Base-by-base conservation (phyloP, 148 eudicot species). In the Simmondsia chinensis region DNA sequence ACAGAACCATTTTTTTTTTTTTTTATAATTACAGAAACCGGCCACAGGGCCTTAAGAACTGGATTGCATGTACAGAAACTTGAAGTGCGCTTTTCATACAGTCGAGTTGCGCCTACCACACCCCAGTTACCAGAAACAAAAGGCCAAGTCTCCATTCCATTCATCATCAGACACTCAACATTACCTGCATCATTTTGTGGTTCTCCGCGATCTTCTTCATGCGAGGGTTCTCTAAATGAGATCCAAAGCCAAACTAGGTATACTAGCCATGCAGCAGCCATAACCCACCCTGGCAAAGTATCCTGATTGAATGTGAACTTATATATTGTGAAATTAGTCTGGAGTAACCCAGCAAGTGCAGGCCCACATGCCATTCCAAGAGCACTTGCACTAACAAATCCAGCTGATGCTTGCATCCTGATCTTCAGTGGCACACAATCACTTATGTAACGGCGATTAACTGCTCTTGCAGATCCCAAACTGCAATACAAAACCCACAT, bases 361-460 rank as follows among this genome's bases (percentile, higher is more conserved):
- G 75, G 74, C 2, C 74, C 74, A 25, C 65, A 57, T 18, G 69
- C 64, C 64, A 69, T 49, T 39, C 75, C 71, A 28, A 70, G 53
- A 50, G 72, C 72, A 61, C 68, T 43, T 10, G 72, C 77, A 40
- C 73, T 62, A 30, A 72, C 69, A 50, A 66, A 62, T 27, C 57
- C 69, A 32, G 77, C 73, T 40, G 75, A 64, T 20, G 75, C 75
- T 31, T 70, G 54, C 75, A 70, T 59, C 4, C 75, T 63, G 24
- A 53, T 66, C 40, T 50, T 61, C 8, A 62, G 59, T 11, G 76
- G 76, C 12, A 65, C 76, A 43, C 76, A 61, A 30, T 71, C 76
- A 43, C 76, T 71, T 27, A 72, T 72, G 29, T 72, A 72, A 26
- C 77, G 77, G 14, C 77, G 45, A 33, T 72, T 66, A 14, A 72